A percentile compares a stretch with the other conserved stretches of the same genome.
phyloP scores from a whole-genome alignment of 371 early-diverging fungal genomes.

The Blastocladiella emersonii region DNA sequence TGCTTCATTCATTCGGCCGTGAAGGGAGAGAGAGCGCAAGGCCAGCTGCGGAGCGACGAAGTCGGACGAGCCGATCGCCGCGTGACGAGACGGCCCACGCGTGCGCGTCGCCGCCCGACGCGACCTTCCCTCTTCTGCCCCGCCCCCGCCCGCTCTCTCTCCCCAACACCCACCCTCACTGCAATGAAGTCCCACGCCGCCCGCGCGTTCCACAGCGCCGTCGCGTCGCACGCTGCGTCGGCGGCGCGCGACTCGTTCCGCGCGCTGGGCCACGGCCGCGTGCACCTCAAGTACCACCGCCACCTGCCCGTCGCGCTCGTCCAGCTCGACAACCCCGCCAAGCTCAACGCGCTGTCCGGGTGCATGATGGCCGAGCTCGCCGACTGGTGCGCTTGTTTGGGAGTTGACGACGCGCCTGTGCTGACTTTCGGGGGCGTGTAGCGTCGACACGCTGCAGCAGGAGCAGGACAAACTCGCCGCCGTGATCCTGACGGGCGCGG shows the following conservation, averaged over 20 bases:
- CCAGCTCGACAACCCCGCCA: slow-evolving; percentile 30
- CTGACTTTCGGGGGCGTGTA: background rate
- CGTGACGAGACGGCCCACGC: too few relatives aligned
- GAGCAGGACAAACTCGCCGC: slow-evolving; percentile 23
- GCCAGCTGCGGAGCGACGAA: too few relatives aligned
- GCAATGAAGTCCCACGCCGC: too few relatives aligned
- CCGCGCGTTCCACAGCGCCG: background rate
- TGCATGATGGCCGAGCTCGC: slow-evolving; percentile 56
- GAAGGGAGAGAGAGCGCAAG: too few relatives aligned
- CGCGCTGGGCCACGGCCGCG: background rate
- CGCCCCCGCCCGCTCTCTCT: too few relatives aligned
- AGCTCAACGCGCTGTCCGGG: slow-evolving; percentile 51
- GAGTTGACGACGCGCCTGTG: slow-evolving; percentile 20
- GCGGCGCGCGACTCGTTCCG: background rate
- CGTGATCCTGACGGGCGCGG: slow-evolving; percentile 36
- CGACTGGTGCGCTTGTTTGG: slow-evolving; percentile 12
- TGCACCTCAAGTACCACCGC: slow-evolving; percentile 6
- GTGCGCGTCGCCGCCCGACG: too few relatives aligned
- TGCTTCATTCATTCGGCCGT: too few relatives aligned
- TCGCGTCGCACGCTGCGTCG: background rate
- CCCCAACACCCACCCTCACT: too few relatives aligned
- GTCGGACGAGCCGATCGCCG: too few relatives aligned
- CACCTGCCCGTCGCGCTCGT: slow-evolving; percentile 23
- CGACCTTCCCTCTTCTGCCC: too few relatives aligned
- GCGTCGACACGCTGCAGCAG: slow-evolving; percentile 9